Conservation (phyloP, 257 asterid species). For the Solanum verrucosum region DNA sequence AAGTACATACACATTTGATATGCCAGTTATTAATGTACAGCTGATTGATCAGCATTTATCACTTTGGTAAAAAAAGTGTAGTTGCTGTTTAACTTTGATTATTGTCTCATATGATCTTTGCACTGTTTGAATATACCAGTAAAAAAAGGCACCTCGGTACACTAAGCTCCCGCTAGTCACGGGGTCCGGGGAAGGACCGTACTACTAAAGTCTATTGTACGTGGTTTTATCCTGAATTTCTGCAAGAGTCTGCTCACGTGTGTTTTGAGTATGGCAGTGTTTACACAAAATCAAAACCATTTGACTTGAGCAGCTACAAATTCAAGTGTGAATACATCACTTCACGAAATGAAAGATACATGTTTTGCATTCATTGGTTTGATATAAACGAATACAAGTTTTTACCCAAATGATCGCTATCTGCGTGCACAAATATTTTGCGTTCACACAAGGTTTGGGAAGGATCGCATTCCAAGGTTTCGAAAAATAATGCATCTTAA, state of each 20-base stretch:
- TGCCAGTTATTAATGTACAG: not conserved
- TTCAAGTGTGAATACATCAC: not conserved
- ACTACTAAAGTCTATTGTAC: not conserved
- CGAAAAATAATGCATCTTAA: no score
- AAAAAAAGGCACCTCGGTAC: not conserved
- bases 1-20: not conserved
- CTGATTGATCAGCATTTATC: not conserved
- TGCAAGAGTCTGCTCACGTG: not conserved
- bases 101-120: not conserved
- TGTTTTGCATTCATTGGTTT: no score
- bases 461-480: not conserved
- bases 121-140: not conserved
- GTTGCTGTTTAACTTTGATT: not conserved
- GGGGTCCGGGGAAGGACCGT: not conserved
- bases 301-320: no score
- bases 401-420: not conserved
- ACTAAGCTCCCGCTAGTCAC: not conserved
- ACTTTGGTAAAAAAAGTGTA: not conserved
- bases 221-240: accelerated
- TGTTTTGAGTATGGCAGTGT: not conserved
- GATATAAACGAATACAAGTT: no score
- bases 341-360: not conserved
- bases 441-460: not conserved
- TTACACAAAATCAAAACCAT: no score
- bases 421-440: no score